phyloP scores from a whole-genome alignment of 768 basidiomycete genomes.

The Rhizopogon roseolus region DNA sequence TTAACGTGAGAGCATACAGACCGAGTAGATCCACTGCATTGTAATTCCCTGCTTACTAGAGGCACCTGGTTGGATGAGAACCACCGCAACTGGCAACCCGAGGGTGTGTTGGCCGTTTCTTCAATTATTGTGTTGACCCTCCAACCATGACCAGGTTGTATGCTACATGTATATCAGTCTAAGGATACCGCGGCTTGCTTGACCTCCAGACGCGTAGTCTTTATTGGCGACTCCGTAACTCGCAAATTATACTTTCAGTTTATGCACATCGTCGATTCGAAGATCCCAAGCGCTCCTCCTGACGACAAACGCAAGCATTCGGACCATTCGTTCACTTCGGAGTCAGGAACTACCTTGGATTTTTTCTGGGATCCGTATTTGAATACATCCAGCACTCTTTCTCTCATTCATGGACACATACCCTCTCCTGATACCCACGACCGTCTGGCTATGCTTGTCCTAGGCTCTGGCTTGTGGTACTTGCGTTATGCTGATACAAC shows the following conservation, averaged over 20 bases:
- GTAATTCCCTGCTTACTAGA: conserved; percentile 60
- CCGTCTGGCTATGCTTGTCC: conserved; percentile 63
- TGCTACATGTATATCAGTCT: conserved; percentile 62
- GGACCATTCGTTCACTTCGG: conserved; percentile 49
- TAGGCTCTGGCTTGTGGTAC: conserved; percentile 90
- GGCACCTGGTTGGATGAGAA: conserved; percentile 76
- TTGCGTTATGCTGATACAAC: conserved; percentile 68
- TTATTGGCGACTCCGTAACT: conserved; percentile 84
- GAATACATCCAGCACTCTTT: conserved; percentile 54
- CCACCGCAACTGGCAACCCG: conserved; percentile 80
- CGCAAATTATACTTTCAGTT: conserved; percentile 76
- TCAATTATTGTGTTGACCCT: conserved; percentile 3
- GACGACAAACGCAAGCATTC: conserved; percentile 65
- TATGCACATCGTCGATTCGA: conserved; percentile 54
- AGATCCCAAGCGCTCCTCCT: conserved; percentile 45
- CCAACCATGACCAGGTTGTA: conserved; percentile 57
- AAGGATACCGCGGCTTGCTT: conserved; percentile 53
- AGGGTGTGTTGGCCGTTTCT: conserved; percentile 42
- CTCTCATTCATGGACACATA: conserved; percentile 32
- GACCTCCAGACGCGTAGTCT: conserved; percentile 56
- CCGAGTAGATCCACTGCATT: conserved; percentile 67
- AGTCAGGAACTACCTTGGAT: conserved; percentile 41
- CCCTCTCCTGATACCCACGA: conserved; percentile 1
- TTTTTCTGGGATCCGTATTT: conserved; percentile 90
- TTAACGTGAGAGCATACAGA: conserved; percentile 38